Percentiles rank a stretch among this genome's conserved stretches.
Conservation (phyloP, 179 eudicot genomes). For the Nepenthes alata region DNA sequence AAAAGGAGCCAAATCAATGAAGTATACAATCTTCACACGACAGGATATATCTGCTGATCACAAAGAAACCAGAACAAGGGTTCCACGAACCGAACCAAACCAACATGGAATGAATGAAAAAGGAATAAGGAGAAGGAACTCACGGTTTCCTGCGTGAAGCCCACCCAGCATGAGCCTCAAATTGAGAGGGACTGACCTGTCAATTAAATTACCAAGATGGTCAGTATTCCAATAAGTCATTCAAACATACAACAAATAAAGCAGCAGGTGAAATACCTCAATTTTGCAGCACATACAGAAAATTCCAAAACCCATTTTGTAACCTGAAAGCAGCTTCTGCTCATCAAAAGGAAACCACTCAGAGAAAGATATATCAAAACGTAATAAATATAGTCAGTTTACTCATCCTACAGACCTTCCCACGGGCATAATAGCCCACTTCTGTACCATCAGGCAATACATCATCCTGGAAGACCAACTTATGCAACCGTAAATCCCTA, state of each 20-base stretch:
- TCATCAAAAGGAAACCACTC: slow-evolving; percentile 10
- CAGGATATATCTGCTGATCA: background rate
- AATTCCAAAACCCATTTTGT: slow-evolving; percentile 26
- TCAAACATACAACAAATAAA: background rate
- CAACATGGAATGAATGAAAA: background rate
- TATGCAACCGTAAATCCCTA: slow-evolving; percentile 75
- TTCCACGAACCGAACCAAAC: no score
- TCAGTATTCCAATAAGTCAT: background rate
- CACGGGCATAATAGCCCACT: slow-evolving; percentile 44
- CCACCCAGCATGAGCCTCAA: slow-evolving; percentile 41
- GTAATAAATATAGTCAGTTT: background rate
- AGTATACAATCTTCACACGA: no score
- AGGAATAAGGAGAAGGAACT: slow-evolving; percentile 6
- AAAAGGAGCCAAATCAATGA: no score
- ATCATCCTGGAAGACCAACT: slow-evolving; percentile 48
- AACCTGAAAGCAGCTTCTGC: slow-evolving; percentile 30
- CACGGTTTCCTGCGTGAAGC: slow-evolving; percentile 33
- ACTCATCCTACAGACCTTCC: slow-evolving; percentile 34
- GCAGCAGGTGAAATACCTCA: slow-evolving; percentile 15
- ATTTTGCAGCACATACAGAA: slow-evolving; percentile 25
- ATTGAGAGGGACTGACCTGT: slow-evolving; percentile 38
- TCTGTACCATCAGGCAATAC: slow-evolving; percentile 68
- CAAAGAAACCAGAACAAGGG: background rate
- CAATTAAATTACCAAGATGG: slow-evolving; percentile 1
- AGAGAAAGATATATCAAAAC: slow-evolving; percentile 5